Evolutionary conservation across 164 flowering plant genomes (phyloP), one percentile per base, ranked within the genome.

Genomic region (Vitis rotundifolia): DNA sequence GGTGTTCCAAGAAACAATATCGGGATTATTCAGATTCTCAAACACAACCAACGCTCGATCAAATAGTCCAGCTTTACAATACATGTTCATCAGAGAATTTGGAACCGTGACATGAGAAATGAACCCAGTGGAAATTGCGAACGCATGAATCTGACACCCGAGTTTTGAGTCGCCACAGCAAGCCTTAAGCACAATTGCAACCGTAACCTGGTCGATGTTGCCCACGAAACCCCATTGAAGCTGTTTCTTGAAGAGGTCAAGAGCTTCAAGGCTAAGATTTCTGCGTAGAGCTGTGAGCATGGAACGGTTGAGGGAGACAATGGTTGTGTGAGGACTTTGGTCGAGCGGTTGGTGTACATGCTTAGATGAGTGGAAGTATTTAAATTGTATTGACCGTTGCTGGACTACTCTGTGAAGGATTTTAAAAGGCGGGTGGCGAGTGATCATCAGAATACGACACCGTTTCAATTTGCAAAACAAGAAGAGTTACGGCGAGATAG

Each of bases 81-180:
- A 94, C 85, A 92, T 75, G 74, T 84, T 90, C 92, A 94, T 94
- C 74, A 91, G 73, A 11, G 96, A 87, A 79, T 94, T 94, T 10
- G 87, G 81, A 7, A 94, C 96, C 1, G 88, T 61, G 14, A 83
- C 51, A 75, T 63, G 83, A 6, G 77, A 78, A 64, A 73, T 70
- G 9, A 88, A 77, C 64, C 97, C 99, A 49, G 94, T 81, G 9
- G 77, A 73, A 47, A 92, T 59, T 0, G 93, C 82, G 47, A 88
- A 83, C 14, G 83, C 90, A 49, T 92, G 99, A 37, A 92, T 74
- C 74, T 89, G 90, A 59, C 59, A 57, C 13, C 98, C 98, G 8
- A 50, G 76, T 44, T 66, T 78, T 1, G 54, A 65, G 59, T 85
- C 75, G 9, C 90, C 85, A 19, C 82, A 48, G 60, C 91, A 92